Percentiles rank a stretch among this genome's conserved stretches.
phyloP scores from a whole-genome alignment of 2,329 filamentous ascomycete genomes.

The Pseudocercospora crystallina region DNA sequence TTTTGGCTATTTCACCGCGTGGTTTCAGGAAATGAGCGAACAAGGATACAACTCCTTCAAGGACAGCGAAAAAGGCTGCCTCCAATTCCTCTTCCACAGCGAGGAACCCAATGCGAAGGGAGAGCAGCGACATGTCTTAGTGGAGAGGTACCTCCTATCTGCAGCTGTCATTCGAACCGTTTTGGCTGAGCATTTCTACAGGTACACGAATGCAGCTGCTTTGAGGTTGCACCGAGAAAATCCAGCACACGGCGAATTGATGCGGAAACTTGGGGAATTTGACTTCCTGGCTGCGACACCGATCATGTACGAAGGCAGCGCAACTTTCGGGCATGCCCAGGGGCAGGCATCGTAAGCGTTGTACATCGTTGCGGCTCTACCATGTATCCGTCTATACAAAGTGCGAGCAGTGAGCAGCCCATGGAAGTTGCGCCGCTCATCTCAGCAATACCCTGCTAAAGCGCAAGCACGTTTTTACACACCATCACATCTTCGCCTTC shows the following conservation, averaged over 20 bases:
- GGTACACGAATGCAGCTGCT: no score
- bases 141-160: background rate
- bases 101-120: background rate
- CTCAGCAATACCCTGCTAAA: no score
- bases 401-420: no score
- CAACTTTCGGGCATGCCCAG: background rate
- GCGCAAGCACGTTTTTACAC: no score
- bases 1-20: background rate
- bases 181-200: no score
- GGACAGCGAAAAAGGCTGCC: background rate
- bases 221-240: no score
- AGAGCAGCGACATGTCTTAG: background rate
- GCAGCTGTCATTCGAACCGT: no score
- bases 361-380: no score
- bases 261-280: background rate
- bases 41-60: background rate
- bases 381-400: no score
- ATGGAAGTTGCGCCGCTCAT: no score
- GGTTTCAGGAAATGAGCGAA: background rate
- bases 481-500: constrained; percentile 3
- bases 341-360: no score
- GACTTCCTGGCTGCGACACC: background rate
- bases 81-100: constrained; percentile 1
- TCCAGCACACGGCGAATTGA: no score
- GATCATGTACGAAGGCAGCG: background rate